A percentile compares a stretch with the other conserved stretches of the same genome.
These are phyloP conservation scores for Flaveria linearis DNA, from an alignment of 129 eudicot species.

Conservation along the genomic window DNA sequence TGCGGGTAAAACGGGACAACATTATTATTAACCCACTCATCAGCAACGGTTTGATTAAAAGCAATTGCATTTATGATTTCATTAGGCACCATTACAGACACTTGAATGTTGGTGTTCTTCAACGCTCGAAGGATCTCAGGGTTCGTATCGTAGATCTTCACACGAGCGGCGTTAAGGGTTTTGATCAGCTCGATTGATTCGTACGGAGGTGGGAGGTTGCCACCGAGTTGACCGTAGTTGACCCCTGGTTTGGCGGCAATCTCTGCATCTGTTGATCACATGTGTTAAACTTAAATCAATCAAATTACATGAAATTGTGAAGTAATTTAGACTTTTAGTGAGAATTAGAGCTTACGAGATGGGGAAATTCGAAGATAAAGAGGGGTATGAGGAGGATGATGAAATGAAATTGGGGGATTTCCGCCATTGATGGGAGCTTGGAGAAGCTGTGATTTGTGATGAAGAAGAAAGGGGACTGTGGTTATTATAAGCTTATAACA, in stretches of 20 bases:
- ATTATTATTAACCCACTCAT: slow-evolving; percentile 61
- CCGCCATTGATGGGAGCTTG: neutral
- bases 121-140: slow-evolving; percentile 67
- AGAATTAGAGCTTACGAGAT: neutral
- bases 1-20: slow-evolving; percentile 66
- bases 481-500: too few relatives aligned
- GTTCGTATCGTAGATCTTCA: slow-evolving; percentile 61
- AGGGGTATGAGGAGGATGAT: neutral
- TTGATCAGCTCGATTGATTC: neutral
- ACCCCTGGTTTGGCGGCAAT: neutral
- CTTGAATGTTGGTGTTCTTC: slow-evolving; percentile 53
- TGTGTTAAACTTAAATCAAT: too few relatives aligned
- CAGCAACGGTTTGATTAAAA: slow-evolving; percentile 59
- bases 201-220: neutral
- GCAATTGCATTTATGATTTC: slow-evolving; percentile 50
- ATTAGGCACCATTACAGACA: slow-evolving; percentile 74
- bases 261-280: neutral
- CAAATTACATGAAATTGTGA: too few relatives aligned
- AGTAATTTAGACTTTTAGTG: too few relatives aligned
- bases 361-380: neutral
- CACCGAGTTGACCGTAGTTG: neutral
- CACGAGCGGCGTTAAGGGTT: neutral
- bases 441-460: neutral
- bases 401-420: neutral
- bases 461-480: neutral